Base-by-base conservation (phyloP, 2,329 filamentous ascomycete genomes). In the Sphaerulina vaccinii region DNA sequence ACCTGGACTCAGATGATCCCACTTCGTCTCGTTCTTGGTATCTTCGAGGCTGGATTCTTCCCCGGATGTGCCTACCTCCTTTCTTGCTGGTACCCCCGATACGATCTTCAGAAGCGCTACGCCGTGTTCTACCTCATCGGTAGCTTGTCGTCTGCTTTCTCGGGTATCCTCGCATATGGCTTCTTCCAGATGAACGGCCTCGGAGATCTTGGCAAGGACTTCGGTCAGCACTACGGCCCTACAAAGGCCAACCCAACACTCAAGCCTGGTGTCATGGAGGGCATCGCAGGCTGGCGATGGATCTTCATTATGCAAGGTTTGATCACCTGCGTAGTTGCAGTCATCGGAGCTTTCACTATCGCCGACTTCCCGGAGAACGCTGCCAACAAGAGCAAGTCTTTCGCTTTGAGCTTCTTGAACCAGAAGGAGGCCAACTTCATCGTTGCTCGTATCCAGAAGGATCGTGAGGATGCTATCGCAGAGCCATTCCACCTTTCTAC, bases 61-160 rank as follows among this genome's bases (percentile, higher is more conserved):
- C 62, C 65, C 5, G 65, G 64, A 45, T 85, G 80, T 44, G 83
- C 87, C 0, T 89, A 88, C 63, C 72, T 89, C 5, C 77, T 90
- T n/a, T 85, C 81, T 54, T 87, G 83, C 29, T 90, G 65, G 65
- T 67, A 68, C 36, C 65, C 66, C 8, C 63, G 67, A 2, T 70
- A 67, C 57, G 70, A 72, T 38, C 60, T 72, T 1, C 63, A 60
- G 63, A 72, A 68, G 57, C 67, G 72, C 21, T 72, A 62, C 39
- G 68, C 73, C 1, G 61, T 74, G 13, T 80, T 79, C 67, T 79
- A 79, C 57, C 65, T 76, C 32, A 75, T 78, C 49, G 76, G 75
- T 36, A 71, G 69, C 39, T 68, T 79, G 43, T 72, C 75, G 0
- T 74, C 73, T 15, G 76, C 76, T 0, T 70, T 76, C 49, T 68